Evolutionary conservation across 2,329 filamentous ascomycete species (phyloP).

Genomic region (Phaeoacremonium minimum): DNA sequence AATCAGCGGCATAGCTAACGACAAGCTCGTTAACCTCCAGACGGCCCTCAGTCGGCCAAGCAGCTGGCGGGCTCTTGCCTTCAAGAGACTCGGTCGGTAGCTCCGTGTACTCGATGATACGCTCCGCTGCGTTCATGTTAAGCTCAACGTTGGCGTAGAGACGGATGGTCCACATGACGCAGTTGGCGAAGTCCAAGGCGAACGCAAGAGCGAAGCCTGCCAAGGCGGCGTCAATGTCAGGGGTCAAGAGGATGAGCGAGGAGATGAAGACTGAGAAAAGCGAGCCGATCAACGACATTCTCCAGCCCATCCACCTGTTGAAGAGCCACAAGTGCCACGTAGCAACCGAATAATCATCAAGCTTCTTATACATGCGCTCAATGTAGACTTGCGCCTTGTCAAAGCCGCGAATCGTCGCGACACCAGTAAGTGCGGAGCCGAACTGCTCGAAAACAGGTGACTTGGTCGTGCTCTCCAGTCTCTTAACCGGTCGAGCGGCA

Average conservation of each 20-base stretch:
- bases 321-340: constrained; percentile 68
- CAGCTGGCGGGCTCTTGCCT: constrained; percentile 58
- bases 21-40: constrained; percentile 72
- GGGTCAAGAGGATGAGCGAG: constrained; percentile 56
- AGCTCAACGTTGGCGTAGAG: constrained; percentile 69
- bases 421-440: constrained; percentile 65
- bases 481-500: constrained; percentile 71
- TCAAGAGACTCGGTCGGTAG: constrained; percentile 63
- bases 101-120: constrained; percentile 70
- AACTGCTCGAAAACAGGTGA: constrained; percentile 80
- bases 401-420: constrained; percentile 73
- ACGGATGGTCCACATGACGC: constrained; percentile 62
- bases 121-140: constrained; percentile 74
- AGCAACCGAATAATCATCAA: constrained; percentile 64
- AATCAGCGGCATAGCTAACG: constrained; percentile 66
- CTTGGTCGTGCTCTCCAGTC: constrained; percentile 72
- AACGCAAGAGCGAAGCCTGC: constrained; percentile 75
- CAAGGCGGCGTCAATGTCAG: constrained; percentile 61
- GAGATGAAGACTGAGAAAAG: constrained; percentile 64
- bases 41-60: constrained; percentile 71
- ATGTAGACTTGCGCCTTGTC: constrained; percentile 64
- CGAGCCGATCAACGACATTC: constrained; percentile 66
- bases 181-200: constrained; percentile 62
- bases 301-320: constrained; percentile 73
- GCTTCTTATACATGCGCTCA: constrained; percentile 62